phyloP scores from a whole-genome alignment of 2,329 filamentous ascomycete species.

The Aspergillus spinulosporus region DNA sequence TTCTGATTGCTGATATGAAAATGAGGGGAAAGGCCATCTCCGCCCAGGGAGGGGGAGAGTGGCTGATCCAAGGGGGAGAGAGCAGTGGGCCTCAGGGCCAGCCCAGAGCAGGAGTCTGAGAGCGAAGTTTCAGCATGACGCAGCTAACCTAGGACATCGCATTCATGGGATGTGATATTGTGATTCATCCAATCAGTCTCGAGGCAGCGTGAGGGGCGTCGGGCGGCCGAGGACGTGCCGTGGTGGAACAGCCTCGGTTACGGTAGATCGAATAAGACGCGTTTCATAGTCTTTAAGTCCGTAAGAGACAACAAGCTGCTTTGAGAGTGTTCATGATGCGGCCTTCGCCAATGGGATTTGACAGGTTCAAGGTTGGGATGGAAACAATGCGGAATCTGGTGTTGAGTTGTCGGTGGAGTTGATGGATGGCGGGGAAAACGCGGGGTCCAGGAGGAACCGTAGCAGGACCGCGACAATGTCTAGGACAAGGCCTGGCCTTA shows the following conservation, averaged over 20 bases:
- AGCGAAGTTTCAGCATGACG: background rate
- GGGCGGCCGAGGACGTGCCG: slow-evolving; percentile 1
- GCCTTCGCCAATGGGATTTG: background rate
- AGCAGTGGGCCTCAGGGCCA: background rate
- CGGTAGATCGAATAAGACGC: background rate
- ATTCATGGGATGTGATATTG: background rate
- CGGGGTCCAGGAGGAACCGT: background rate
- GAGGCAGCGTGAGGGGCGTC: background rate
- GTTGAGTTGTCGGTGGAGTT: background rate
- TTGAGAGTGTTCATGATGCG: background rate
- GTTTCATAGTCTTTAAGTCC: background rate
- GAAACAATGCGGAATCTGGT: background rate
- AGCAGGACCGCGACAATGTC: background rate
- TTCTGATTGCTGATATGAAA: background rate
- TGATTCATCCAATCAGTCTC: slow-evolving; percentile 6
- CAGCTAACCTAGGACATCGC: background rate
- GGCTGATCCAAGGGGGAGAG: background rate
- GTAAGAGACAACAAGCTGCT: background rate
- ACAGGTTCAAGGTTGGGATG: background rate
- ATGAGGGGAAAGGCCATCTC: background rate
- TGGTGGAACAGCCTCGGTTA: slow-evolving; percentile 8
- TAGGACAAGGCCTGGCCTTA: background rate
- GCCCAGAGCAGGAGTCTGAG: background rate
- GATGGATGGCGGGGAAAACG: background rate
- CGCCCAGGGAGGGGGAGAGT: background rate